Evolutionary conservation across 768 basidiomycete genomes (phyloP).

Genomic region (Lenzites betulinus): DNA sequence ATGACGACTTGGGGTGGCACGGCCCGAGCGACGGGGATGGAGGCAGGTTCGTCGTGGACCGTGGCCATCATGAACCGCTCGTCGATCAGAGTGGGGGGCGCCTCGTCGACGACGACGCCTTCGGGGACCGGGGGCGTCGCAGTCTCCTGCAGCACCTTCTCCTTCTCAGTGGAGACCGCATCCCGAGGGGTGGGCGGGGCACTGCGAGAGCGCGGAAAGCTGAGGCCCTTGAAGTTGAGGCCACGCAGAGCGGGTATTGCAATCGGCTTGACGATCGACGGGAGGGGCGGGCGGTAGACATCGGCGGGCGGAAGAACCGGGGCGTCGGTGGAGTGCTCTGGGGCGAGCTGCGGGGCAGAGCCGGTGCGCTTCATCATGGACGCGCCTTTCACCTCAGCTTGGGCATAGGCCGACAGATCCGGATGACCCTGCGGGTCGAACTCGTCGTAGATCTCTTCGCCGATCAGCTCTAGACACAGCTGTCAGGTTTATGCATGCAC

Average conservation of each 20-base stretch:
- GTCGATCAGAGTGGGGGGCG: neutral
- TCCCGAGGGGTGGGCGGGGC: conserved; percentile 31
- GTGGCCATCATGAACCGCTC: neutral
- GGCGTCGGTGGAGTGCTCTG: conserved; percentile 3
- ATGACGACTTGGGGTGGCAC: neutral
- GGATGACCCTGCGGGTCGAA: conserved; percentile 72
- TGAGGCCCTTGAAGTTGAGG: conserved; percentile 27
- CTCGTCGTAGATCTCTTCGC: conserved; percentile 92
- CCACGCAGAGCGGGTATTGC: conserved; percentile 23
- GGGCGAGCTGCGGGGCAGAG: conserved; percentile 25
- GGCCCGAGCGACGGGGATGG: neutral
- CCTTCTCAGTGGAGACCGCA: neutral
- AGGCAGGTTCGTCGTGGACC: neutral
- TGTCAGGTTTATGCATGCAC: neutral
- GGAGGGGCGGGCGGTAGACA: conserved; percentile 8
- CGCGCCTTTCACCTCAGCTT: conserved; percentile 17
- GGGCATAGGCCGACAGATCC: conserved; percentile 28
- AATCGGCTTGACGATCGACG: conserved; percentile 21
- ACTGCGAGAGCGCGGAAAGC: conserved; percentile 28
- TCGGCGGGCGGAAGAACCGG: neutral
- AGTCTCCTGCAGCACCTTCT: conserved; percentile 4
- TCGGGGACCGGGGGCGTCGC: conserved; percentile 11
- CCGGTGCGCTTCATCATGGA: conserved; percentile 18
- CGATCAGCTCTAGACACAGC: conserved; percentile 70
- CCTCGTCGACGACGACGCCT: conserved; percentile 4